Base-by-base conservation (phyloP, 768 basidiomycete species). In the Leccinum subgranulosum region DNA sequence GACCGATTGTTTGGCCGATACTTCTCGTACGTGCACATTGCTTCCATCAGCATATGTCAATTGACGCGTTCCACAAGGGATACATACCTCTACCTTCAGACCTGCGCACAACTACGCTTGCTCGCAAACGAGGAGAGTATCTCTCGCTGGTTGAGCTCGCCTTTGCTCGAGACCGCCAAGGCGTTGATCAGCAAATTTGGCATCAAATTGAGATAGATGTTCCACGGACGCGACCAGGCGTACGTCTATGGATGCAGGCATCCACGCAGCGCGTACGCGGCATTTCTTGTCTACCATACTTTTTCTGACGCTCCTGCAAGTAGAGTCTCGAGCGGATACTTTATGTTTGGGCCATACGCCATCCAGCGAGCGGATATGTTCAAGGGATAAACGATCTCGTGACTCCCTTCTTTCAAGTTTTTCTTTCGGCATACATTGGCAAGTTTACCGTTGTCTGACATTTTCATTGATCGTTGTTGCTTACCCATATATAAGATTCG, bases 121-220 rank as follows among this genome's bases (percentile, higher is more conserved):
- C 84, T 27, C 84, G 94, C 49, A 99, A 98, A 75, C 85, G 97
- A 46, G 84, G 85, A 64, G 97, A 98, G 73, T 98, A 98, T 70
- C 81, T 84, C 41, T 90, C 90, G 15, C 81, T 98, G 59, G 95
- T 96, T 8, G 84, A 92, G 62, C 79, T 94, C 17, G 88, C 97
- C 15, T 99, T 98, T 70, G 85, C 90, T 12, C 82, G 91, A 39
- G 93, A 93, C 57, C 82, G 84, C 29, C 87, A 90, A 56, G 87
- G 90, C 0, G 80, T 96, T 29, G 96, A 99, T 73, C 93, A 94
- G 66, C 90, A 92, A 73, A 96, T 98, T 69, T 98, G 97, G 97
- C 97, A 98, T 74, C 97, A 99, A 73, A 98, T 98, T 64, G 93
- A 94, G 68, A 98, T 98, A 58, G 97, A 99, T 67, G 96, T 98